These are phyloP conservation scores for Podospora appendiculata DNA, from an alignment of 495 filamentous ascomycete species.

Conservation along the genomic window DNA sequence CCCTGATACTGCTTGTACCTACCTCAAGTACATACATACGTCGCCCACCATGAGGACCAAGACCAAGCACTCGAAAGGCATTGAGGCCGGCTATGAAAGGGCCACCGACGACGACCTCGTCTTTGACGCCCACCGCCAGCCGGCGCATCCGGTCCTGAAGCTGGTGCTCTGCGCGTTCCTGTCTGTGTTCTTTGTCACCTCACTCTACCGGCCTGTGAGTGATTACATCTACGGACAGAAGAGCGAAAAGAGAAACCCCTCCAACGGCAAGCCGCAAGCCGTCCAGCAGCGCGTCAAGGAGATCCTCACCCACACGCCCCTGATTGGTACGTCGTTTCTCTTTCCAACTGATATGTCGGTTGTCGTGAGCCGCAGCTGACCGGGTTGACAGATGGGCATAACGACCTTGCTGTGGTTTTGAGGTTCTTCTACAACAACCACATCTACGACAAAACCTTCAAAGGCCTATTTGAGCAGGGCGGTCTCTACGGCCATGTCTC, in stretches of 20 bases:
- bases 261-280: slow-evolving; percentile 16
- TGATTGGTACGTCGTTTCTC: slow-evolving; percentile 55
- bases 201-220: neutral
- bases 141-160: too few species aligned
- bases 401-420: slow-evolving; percentile 76
- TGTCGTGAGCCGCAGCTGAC: neutral
- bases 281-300: slow-evolving; percentile 59
- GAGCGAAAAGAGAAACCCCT: neutral
- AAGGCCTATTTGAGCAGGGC: slow-evolving; percentile 57
- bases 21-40: too few species aligned
- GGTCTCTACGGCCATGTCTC: slow-evolving; percentile 69
- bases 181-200: slow-evolving; percentile 1
- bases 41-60: too few species aligned
- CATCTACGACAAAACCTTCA: slow-evolving; percentile 71
- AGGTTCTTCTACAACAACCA: slow-evolving; percentile 62
- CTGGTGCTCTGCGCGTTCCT: neutral
- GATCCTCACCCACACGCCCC: slow-evolving; percentile 64
- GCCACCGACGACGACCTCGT: too few species aligned
- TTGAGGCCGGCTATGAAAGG: too few species aligned
- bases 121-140: too few species aligned
- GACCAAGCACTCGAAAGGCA: too few species aligned
- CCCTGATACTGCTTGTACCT: too few species aligned
- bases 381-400: slow-evolving; percentile 67
- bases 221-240: neutral
- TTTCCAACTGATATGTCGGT: neutral